Conservation (phyloP, 305 asterid species). For the Fraxinus dipetala region DNA sequence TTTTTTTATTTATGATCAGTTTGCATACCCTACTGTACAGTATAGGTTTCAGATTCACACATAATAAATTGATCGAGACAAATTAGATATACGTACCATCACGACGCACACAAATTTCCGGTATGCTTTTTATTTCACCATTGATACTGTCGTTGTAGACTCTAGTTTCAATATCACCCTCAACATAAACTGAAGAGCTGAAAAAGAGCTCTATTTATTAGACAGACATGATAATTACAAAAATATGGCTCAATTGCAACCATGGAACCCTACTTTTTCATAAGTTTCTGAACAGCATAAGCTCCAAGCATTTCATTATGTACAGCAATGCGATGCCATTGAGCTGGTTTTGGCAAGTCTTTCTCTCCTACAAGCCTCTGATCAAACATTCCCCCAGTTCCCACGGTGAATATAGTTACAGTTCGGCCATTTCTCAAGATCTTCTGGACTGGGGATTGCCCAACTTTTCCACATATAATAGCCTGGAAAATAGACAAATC, state of each 20-base stretch:
- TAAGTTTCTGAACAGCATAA: slow-evolving; percentile 80
- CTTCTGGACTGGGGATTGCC: slow-evolving; percentile 86
- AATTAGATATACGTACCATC: slow-evolving; percentile 54
- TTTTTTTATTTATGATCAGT: background rate
- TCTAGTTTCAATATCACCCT: slow-evolving; percentile 95
- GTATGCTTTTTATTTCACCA: slow-evolving; percentile 81
- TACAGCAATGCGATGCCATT: slow-evolving; percentile 95
- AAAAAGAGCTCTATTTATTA: slow-evolving; percentile 29
- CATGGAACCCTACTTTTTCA: slow-evolving; percentile 55
- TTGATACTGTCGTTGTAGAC: slow-evolving; percentile 88
- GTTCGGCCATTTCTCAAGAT: slow-evolving; percentile 80
- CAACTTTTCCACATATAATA: slow-evolving; percentile 83
- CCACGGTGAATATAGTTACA: slow-evolving; percentile 79
- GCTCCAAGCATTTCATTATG: slow-evolving; percentile 81
- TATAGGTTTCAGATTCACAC: background rate
- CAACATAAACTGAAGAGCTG: slow-evolving; percentile 95
- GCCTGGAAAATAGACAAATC: slow-evolving; percentile 43
- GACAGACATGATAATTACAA: slow-evolving; percentile 19
- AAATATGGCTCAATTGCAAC: slow-evolving; percentile 5
- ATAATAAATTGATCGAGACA: background rate
- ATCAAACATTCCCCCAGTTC: slow-evolving; percentile 94
- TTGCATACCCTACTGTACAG: background rate
- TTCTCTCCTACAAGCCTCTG: slow-evolving; percentile 55
- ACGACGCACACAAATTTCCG: slow-evolving; percentile 90
- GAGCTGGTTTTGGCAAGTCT: slow-evolving; percentile 75